phyloP scores from a whole-genome alignment of 2,329 filamentous ascomycete genomes.

The Xylaria sp. region DNA sequence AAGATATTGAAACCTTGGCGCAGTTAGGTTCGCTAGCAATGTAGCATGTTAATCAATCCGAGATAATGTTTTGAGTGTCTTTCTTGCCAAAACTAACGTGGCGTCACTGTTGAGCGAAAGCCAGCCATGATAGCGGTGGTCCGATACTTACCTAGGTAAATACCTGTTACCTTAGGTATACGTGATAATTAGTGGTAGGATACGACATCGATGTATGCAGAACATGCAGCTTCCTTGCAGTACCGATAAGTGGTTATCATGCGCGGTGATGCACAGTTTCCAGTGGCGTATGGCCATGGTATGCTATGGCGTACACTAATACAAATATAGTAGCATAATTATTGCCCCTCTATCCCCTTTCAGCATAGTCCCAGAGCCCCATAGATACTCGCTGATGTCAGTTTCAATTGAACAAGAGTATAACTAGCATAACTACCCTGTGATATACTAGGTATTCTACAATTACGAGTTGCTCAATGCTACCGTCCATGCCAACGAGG shows the following conservation, averaged over 20 bases:
- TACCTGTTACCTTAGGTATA: background rate
- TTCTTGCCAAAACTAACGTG: background rate
- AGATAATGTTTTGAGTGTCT: background rate
- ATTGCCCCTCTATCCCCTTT: conserved; percentile 28
- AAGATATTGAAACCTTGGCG: conserved; percentile 23
- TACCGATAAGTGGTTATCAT: conserved; percentile 5
- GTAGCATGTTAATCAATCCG: background rate
- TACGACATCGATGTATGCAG: conserved; percentile 20
- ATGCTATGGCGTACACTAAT: background rate
- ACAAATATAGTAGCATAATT: conserved; percentile 1
- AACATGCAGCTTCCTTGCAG: conserved; percentile 24
- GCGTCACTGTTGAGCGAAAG: background rate
- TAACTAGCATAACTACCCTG: background rate
- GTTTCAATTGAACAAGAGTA: conserved; percentile 10
- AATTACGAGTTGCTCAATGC: conserved; percentile 3
- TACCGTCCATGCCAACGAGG: conserved; percentile 10
- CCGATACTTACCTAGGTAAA: background rate
- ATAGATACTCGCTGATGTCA: conserved; percentile 32
- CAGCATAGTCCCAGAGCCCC: conserved; percentile 2
- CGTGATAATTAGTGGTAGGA: background rate
- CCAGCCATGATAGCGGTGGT: background rate
- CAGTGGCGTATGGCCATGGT: conserved; percentile 13
- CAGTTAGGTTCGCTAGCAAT: background rate
- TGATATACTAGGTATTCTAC: background rate
- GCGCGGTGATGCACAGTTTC: conserved; percentile 29